phyloP scores from a whole-genome alignment of 108 stramenopile genomes.

The Bacterosira constricta region DNA sequence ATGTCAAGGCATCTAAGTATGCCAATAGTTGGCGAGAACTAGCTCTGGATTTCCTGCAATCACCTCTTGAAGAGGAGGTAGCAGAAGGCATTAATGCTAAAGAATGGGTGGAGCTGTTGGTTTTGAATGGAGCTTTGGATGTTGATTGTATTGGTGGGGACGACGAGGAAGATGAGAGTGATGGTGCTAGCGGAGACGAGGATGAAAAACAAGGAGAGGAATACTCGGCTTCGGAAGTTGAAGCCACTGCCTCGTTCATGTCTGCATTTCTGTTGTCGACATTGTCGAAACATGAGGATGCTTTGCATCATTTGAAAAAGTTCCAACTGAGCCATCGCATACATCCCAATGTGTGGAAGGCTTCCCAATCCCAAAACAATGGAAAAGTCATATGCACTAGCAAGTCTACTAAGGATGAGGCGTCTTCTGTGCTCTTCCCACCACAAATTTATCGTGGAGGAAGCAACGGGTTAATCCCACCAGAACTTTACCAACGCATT shows the following conservation, averaged over 20 bases:
- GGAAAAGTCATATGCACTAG: too few relatives aligned
- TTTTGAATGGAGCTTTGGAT: constrained; percentile 73
- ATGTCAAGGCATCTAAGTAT: constrained; percentile 49
- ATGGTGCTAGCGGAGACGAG: neutral
- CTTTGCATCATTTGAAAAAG: constrained; percentile 52
- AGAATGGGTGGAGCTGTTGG: constrained; percentile 82
- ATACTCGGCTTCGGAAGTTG: constrained; percentile 71
- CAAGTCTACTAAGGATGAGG: neutral
- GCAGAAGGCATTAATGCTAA: constrained; percentile 44
- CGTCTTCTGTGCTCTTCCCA: too few relatives aligned
- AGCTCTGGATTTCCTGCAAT: constrained; percentile 1
- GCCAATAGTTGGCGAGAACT: neutral
- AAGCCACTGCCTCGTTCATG: constrained; percentile 84
- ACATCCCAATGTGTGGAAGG: constrained; percentile 82
- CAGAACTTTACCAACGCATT: neutral
- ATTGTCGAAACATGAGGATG: constrained; percentile 63
- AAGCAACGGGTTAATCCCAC: too few relatives aligned
- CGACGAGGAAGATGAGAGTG: constrained; percentile 39
- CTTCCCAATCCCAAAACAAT: neutral
- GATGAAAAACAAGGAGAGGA: constrained; percentile 4
- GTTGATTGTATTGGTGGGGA: constrained; percentile 56
- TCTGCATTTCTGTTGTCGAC: constrained; percentile 68
- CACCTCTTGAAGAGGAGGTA: constrained; percentile 23
- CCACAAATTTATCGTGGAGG: too few relatives aligned
- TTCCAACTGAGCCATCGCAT: constrained; percentile 83